Conservation (phyloP, 495 filamentous ascomycete species). For the Aspergillus ellipticus region DNA sequence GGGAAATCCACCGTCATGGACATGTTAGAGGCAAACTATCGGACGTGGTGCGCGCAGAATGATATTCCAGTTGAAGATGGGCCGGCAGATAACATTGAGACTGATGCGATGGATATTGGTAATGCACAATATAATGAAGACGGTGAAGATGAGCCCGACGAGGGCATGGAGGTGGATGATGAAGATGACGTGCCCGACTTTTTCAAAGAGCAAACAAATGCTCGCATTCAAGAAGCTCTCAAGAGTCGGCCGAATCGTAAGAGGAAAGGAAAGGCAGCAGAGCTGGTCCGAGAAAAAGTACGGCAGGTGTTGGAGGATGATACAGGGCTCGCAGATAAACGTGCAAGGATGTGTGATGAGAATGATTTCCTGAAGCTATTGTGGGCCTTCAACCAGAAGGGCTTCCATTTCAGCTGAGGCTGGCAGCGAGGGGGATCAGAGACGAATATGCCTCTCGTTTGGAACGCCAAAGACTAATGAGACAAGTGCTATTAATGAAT, state of each 20-base stretch:
- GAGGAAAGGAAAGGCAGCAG: constrained; percentile 69
- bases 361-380: constrained; percentile 78
- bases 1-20: constrained; percentile 72
- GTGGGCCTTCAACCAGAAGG: constrained; percentile 81
- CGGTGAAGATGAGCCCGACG: constrained; percentile 40
- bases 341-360: constrained; percentile 82
- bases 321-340: constrained; percentile 72
- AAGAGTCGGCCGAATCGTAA: constrained; percentile 53
- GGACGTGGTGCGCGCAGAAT: constrained; percentile 82
- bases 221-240: constrained; percentile 36
- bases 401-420: constrained; percentile 82
- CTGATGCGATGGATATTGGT: constrained; percentile 45
- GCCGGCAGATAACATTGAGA: constrained; percentile 39
- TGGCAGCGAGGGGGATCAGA: constrained; percentile 1
- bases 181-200: constrained; percentile 68
- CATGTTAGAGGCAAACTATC: constrained; percentile 80
- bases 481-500: constrained; percentile 24
- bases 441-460: constrained; percentile 1
- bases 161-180: constrained; percentile 54
- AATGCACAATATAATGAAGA: constrained; percentile 29
- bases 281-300: constrained; percentile 78
- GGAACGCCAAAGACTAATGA: not conserved
- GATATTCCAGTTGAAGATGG: constrained; percentile 74
- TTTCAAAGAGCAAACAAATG: constrained; percentile 64
- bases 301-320: constrained; percentile 71